These are phyloP conservation scores for Lactarius pseudohatsudake DNA, from an alignment of 768 basidiomycete species.

Conservation along the genomic window DNA sequence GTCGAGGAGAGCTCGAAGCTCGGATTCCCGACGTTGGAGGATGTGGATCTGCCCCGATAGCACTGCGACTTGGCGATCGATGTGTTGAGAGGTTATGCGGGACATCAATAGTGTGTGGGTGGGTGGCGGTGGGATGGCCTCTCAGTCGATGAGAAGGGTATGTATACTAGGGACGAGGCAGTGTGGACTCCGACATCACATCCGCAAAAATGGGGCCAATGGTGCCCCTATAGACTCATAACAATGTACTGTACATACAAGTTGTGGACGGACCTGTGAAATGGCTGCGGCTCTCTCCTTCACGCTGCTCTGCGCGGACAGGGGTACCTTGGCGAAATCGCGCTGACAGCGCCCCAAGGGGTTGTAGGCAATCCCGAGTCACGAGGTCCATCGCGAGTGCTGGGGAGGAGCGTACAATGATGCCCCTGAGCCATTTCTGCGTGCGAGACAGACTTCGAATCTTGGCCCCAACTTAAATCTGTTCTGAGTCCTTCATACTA, in stretches of 20 bases:
- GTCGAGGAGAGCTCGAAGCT: slow-evolving; percentile 25
- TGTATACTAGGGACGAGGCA: neutral
- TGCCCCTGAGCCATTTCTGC: neutral
- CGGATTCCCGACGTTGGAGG: slow-evolving; percentile 12
- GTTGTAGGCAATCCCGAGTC: neutral
- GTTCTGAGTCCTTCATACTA: neutral
- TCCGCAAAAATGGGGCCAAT: neutral
- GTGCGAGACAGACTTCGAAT: neutral
- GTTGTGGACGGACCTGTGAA: neutral
- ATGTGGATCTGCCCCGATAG: slow-evolving; percentile 16
- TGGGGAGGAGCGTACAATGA: neutral
- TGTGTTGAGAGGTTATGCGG: neutral
- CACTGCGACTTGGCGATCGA: slow-evolving; percentile 9
- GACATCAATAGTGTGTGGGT: neutral
- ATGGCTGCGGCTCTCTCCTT: neutral
- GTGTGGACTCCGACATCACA: slow-evolving; percentile 12
- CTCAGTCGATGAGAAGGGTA: neutral
- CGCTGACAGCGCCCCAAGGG: neutral
- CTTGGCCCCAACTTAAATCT: neutral
- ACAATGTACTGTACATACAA: slow-evolving; percentile 6
- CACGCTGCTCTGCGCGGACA: neutral
- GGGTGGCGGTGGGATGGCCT: neutral
- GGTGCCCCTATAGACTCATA: neutral
- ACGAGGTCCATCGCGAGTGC: neutral
- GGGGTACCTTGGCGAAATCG: neutral